Conservation (phyloP, 768 basidiomycete species). For the Trametes elegans region DNA sequence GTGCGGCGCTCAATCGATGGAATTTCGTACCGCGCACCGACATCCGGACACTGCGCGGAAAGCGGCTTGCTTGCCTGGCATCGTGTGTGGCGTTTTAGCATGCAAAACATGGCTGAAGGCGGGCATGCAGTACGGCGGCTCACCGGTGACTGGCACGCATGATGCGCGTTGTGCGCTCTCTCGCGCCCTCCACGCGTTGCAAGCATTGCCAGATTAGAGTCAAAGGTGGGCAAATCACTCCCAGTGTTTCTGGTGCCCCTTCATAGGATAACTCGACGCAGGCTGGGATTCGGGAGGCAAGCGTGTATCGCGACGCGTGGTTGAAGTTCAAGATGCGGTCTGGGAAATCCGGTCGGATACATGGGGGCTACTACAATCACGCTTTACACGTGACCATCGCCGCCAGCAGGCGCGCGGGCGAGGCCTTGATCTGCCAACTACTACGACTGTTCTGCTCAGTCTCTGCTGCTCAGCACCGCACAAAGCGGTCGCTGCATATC, state of each 20-base stretch:
- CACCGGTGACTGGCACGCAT: constrained; percentile 2
- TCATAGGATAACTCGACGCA: background rate
- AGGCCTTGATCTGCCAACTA: background rate
- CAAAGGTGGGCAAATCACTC: constrained; percentile 1
- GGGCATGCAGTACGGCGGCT: background rate
- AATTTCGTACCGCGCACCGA: constrained; percentile 7
- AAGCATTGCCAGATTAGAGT: background rate
- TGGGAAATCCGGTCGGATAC: background rate
- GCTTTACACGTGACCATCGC: background rate
- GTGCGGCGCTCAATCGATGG: background rate
- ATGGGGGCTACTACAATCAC: background rate
- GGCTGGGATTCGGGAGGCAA: background rate
- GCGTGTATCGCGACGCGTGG: background rate
- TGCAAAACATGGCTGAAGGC: background rate
- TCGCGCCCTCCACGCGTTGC: background rate
- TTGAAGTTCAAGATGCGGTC: background rate
- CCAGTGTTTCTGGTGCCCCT: background rate
- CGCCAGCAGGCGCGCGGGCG: background rate
- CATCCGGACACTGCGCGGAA: constrained; percentile 4
- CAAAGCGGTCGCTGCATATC: too few species aligned
- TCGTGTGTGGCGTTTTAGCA: background rate
- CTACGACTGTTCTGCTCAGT: background rate
- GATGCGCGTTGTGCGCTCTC: constrained; percentile 2
- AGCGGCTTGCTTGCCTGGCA: background rate
- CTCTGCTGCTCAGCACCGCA: too few species aligned